A percentile compares a stretch with the other conserved stretches of the same genome.
Conservation (phyloP, 768 basidiomycete genomes). For the Boletellus ananiceps region DNA sequence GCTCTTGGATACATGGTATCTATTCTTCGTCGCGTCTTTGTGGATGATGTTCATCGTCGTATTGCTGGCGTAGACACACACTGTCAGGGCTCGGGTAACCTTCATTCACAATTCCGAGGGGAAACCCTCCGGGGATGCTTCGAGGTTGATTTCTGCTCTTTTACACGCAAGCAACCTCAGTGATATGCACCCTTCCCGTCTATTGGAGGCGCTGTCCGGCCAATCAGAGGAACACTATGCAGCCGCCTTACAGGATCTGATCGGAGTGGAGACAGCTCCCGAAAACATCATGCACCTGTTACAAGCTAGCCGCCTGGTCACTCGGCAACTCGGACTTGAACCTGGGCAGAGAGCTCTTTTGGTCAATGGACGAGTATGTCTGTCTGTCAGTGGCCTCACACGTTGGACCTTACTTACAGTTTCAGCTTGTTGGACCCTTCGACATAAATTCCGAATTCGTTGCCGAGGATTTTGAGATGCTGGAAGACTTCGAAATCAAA, state of each 20-base stretch:
- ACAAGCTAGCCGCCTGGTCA: conserved; percentile 43
- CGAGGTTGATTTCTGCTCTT: conserved; percentile 49
- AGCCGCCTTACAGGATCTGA: conserved; percentile 32
- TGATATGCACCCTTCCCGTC: conserved; percentile 12
- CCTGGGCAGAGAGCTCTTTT: conserved; percentile 63
- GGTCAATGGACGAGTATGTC: conserved; percentile 79
- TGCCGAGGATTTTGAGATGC: conserved; percentile 63
- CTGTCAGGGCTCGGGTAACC: conserved; percentile 54
- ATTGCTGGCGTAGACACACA: conserved; percentile 34
- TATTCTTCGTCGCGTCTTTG: conserved; percentile 1
- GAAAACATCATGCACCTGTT: conserved; percentile 33
- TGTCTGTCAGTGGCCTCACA: neutral
- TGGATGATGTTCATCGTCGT: neutral
- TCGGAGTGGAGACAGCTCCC: conserved; percentile 28
- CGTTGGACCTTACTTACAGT: conserved; percentile 2
- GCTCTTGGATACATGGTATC: conserved; percentile 63
- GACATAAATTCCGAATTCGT: conserved; percentile 48
- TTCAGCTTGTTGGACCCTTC: conserved; percentile 76
- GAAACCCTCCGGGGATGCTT: conserved; percentile 23
- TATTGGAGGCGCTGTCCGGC: conserved; percentile 13
- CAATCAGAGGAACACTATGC: conserved; percentile 7
- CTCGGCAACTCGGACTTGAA: conserved; percentile 51
- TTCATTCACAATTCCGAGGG: conserved; percentile 70
- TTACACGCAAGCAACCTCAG: conserved; percentile 38
- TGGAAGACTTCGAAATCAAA: conserved; percentile 70